Evolutionary conservation across 805 yeast genomes (phyloP), one percentile per base, ranked within the genome.

Genomic region (Debaryomyces maramus): DNA sequence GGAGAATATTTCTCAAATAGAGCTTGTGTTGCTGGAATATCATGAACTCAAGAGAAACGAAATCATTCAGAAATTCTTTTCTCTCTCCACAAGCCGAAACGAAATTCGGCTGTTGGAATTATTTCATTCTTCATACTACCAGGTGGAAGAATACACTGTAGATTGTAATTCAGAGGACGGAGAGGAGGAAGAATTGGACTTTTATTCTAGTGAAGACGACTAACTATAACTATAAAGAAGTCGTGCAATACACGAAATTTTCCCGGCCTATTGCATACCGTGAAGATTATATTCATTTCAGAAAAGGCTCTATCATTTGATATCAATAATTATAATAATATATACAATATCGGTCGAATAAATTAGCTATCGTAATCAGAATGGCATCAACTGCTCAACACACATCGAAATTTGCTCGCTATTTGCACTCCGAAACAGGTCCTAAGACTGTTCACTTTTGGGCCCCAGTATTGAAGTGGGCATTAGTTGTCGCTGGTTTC

Each of bases 401-500:
- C 31, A 56, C 83, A 13, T 65, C 81, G 23, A 79, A 77, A 34
- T 87, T 91, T 64, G 67, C 77, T 45, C 76, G 86, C 56, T 88
- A 83, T 58, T 60, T 88, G 60, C 78, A 82, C 53, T 83, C 96
- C 13, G 95, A 85, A 60, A 88, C 99, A 14, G 99, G 99, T 22
- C 99, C 99, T 29, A 82, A 70, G 60, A 91, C 99, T n/a, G 90
- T 93, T 41, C 99, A 91, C 61, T 91, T 91, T 67, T 91, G 99
- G 99, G 95, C 75, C 1, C 75, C 75, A 8, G 68, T 68, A 4
- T 56, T 67, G 48, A 70, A 83, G 70, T 91, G 99, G 99, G 75
- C 86, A 11, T 73, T 91, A 46, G 98, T 93, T 20, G 53, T 88
- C 52, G 99, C 99, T 11, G 98, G 99, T 42, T 73, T 88, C 46